phyloP scores from a whole-genome alignment of 2,329 filamentous ascomycete genomes.

The Calonectria pauciramosa region DNA sequence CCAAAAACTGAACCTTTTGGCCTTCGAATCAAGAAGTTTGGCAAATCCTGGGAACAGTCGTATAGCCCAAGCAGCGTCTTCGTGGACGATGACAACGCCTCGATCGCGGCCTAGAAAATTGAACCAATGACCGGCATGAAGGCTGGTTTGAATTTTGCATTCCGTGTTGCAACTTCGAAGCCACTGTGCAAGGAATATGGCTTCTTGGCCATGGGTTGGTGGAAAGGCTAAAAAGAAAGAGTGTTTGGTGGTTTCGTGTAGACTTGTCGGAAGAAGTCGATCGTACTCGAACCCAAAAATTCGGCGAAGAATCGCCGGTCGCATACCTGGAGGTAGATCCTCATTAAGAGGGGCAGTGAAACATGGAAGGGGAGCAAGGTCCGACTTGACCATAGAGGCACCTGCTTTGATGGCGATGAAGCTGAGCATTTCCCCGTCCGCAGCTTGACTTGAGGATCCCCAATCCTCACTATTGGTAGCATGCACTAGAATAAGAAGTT shows the following conservation, averaged over 20 bases:
- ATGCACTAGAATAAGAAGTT: constrained; percentile 57
- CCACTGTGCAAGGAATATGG: constrained; percentile 60
- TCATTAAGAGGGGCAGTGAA: constrained; percentile 9
- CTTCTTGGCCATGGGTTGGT: constrained; percentile 48
- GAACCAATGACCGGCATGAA: constrained; percentile 61
- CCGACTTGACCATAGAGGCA: constrained; percentile 22
- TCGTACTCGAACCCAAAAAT: constrained; percentile 51
- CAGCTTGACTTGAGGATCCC: constrained; percentile 33
- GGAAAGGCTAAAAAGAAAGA: constrained; percentile 67
- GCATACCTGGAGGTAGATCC: constrained; percentile 33
- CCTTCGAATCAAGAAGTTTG: constrained; percentile 48
- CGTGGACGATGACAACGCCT: constrained; percentile 60
- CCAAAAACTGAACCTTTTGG: constrained; percentile 54
- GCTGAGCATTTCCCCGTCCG: constrained; percentile 1
- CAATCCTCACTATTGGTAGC: constrained; percentile 54
- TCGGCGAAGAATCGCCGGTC: constrained; percentile 42
- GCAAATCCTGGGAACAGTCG: constrained; percentile 56
- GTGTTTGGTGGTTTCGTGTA: constrained; percentile 33
- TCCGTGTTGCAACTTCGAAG: constrained; percentile 55
- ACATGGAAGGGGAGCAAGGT: constrained; percentile 43
- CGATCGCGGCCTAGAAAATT: constrained; percentile 53
- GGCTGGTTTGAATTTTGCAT: constrained; percentile 59
- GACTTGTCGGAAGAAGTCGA: constrained; percentile 42
- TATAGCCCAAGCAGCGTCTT: constrained; percentile 54
- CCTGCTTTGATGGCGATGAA: constrained; percentile 16